phyloP scores from a whole-genome alignment of 2,329 filamentous ascomycete genomes.

The Exophiala dermatitidis region DNA sequence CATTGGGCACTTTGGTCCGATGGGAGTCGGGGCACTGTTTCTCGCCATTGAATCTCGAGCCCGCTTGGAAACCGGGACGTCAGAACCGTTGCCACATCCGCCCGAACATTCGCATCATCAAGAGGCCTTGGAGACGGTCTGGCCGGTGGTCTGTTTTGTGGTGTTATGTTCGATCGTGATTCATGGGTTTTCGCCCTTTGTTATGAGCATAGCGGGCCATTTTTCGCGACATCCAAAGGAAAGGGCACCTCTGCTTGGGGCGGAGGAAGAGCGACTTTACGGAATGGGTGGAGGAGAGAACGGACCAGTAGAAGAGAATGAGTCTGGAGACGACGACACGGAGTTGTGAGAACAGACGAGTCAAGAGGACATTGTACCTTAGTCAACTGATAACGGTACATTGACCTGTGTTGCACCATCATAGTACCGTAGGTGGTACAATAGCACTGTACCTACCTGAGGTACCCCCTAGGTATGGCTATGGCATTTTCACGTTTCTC shows the following conservation, averaged over 20 bases:
- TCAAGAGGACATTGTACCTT: too few relatives aligned
- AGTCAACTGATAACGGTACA: too few relatives aligned
- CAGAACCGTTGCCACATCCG: slow-evolving; percentile 40
- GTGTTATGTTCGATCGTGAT: slow-evolving; percentile 49
- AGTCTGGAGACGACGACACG: neutral
- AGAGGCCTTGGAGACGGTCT: slow-evolving; percentile 42
- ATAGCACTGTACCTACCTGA: too few relatives aligned
- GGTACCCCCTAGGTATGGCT: too few relatives aligned
- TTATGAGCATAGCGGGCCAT: slow-evolving; percentile 45
- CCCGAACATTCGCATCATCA: slow-evolving; percentile 32
- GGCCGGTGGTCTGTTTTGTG: slow-evolving; percentile 50
- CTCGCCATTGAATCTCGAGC: slow-evolving; percentile 50
- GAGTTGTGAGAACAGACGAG: neutral
- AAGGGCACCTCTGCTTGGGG: slow-evolving; percentile 44
- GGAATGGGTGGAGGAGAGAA: slow-evolving; percentile 47
- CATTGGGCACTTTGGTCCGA: slow-evolving; percentile 51
- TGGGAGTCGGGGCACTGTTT: slow-evolving; percentile 52
- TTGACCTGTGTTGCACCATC: too few relatives aligned
- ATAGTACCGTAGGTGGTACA: too few relatives aligned
- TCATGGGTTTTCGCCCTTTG: slow-evolving; percentile 48
- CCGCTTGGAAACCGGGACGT: slow-evolving; percentile 45
- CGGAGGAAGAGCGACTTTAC: slow-evolving; percentile 44
- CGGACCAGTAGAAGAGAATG: slow-evolving; percentile 24
- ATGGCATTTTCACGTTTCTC: neutral
- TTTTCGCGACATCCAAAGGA: slow-evolving; percentile 42